A percentile compares a stretch with the other conserved stretches of the same genome.
These are phyloP conservation scores for Aspergillus glaucus DNA, from an alignment of 2,329 filamentous ascomycete genomes.

Conservation along the genomic window DNA sequence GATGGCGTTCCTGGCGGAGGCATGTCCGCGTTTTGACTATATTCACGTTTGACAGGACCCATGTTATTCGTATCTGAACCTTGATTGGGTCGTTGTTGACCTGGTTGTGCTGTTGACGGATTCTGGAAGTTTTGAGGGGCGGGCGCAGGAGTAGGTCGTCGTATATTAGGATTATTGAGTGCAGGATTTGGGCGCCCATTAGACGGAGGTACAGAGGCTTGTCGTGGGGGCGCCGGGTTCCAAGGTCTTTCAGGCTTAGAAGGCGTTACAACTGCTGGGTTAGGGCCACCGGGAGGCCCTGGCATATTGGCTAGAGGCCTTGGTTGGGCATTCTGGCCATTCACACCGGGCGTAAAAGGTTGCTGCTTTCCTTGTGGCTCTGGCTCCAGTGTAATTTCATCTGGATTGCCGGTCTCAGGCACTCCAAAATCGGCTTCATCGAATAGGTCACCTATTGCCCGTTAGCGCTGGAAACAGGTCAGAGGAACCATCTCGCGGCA, in stretches of 20 bases:
- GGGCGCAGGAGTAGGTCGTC: constrained; percentile 12
- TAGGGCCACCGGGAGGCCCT: constrained; percentile 11
- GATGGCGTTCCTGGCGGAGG: constrained; percentile 29
- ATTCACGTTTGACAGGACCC: constrained; percentile 20
- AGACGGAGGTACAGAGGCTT: constrained; percentile 13
- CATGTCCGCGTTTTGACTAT: constrained; percentile 12
- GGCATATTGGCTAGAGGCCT: constrained; percentile 15
- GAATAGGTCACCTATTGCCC: constrained; percentile 51
- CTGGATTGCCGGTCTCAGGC: constrained; percentile 63
- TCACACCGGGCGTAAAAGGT: constrained; percentile 18
- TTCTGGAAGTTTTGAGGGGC: constrained; percentile 16
- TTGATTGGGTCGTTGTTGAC: constrained; percentile 11
- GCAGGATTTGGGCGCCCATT: constrained; percentile 16
- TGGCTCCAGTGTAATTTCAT: constrained; percentile 60
- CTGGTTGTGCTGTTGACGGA: constrained; percentile 10
- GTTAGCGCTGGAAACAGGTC: constrained; percentile 11
- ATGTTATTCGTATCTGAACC: constrained; percentile 6
- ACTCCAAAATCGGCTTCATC: constrained; percentile 72
- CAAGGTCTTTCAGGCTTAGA: constrained; percentile 33
- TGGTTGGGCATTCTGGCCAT: constrained; percentile 14
- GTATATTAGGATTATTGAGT: constrained; percentile 8
- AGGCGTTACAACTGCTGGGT: constrained; percentile 27
- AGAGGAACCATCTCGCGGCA: constrained; percentile 4
- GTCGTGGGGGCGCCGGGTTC: constrained; percentile 14
- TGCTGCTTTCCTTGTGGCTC: constrained; percentile 21